Evolutionary conservation across 129 eudicot species (phyloP).

Genomic region (Sambucus nigra): DNA sequence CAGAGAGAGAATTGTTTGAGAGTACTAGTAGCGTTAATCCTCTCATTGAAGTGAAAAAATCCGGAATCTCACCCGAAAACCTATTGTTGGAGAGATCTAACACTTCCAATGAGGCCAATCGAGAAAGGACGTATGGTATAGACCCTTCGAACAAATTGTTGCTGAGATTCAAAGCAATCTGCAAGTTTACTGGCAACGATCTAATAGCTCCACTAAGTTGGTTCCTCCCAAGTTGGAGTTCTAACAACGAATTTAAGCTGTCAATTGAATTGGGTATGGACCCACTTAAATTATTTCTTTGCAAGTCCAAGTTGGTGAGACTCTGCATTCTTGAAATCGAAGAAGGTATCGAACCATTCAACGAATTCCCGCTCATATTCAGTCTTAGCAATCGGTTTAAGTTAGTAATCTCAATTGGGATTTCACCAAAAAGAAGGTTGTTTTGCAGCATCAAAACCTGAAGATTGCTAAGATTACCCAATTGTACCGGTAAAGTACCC

Average conservation of each 20-base stretch:
- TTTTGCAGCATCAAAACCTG: conserved; percentile 55
- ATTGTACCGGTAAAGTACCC: conserved; percentile 37
- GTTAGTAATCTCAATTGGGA: conserved; percentile 38
- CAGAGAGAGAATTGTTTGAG: conserved; percentile 54
- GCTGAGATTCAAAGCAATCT: conserved; percentile 70
- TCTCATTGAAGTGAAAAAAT: conserved; percentile 16
- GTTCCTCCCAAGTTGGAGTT: conserved; percentile 73
- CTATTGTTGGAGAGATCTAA: conserved; percentile 73
- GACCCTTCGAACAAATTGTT: conserved; percentile 45
- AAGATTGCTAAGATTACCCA: conserved; percentile 44
- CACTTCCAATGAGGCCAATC: conserved; percentile 38
- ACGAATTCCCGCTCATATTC: conserved; percentile 53
- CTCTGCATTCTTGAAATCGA: conserved; percentile 40
- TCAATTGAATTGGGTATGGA: conserved; percentile 41
- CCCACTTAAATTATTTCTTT: conserved; percentile 46
- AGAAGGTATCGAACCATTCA: conserved; percentile 57
- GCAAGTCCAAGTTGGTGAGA: conserved; percentile 46
- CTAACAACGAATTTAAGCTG: conserved; percentile 34
- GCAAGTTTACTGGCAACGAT: conserved; percentile 41
- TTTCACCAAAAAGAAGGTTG: conserved; percentile 47
- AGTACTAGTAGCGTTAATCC: conserved; percentile 40
- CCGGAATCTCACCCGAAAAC: conserved; percentile 53
- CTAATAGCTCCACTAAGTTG: conserved; percentile 42
- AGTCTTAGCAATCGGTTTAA: conserved; percentile 33
- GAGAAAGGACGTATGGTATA: conserved; percentile 32